Conservation (phyloP, 2,329 filamentous ascomycete genomes). For the Capronia americana region DNA sequence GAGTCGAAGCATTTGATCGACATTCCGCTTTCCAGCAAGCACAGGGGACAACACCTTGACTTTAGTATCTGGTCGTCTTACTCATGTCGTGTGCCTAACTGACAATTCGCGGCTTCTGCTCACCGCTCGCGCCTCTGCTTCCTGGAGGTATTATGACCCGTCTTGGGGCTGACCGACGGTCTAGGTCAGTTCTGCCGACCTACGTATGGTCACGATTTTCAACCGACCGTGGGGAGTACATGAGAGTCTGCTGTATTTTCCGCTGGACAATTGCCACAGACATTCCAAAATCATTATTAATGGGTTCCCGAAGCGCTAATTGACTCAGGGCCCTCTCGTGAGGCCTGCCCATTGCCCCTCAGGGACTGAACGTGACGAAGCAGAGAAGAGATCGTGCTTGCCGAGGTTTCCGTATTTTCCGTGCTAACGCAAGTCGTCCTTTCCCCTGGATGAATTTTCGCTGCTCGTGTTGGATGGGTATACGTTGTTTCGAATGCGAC, state of each 20-base stretch:
- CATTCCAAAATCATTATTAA: neutral
- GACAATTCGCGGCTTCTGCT: neutral
- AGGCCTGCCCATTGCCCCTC: neutral
- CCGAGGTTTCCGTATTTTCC: conserved; percentile 2
- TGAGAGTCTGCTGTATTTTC: neutral
- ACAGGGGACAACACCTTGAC: neutral
- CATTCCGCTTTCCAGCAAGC: conserved; percentile 1
- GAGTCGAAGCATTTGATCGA: conserved; percentile 6
- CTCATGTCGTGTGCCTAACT: conserved; percentile 26
- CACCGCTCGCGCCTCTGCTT: neutral
- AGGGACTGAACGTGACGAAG: neutral
- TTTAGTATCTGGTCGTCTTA: conserved; percentile 8
- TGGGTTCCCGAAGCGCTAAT: neutral
- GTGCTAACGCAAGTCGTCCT: neutral
- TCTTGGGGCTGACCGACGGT: neutral
- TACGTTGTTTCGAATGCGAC: neutral
- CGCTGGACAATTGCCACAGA: neutral
- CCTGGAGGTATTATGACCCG: neutral
- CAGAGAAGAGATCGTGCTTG: neutral
- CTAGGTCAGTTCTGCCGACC: neutral
- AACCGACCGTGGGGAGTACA: neutral
- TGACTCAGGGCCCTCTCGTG: neutral
- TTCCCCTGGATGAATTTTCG: neutral
- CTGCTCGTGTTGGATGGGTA: neutral
- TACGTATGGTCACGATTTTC: neutral